These are phyloP conservation scores for Buddleja alternifolia DNA, from an alignment of 257 asterid genomes.

Conservation along the genomic window DNA sequence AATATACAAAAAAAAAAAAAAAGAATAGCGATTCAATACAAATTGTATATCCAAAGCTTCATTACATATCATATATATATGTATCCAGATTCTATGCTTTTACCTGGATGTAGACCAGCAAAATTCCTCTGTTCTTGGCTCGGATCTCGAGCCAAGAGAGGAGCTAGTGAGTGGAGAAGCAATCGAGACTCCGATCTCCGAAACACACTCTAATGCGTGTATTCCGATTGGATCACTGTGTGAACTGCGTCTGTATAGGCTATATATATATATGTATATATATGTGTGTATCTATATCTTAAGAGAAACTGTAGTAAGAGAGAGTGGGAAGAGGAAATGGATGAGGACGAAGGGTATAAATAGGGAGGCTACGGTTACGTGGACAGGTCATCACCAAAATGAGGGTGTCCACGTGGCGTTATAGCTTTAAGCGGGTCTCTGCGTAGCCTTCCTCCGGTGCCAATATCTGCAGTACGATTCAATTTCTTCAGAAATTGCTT, in stretches of 20 bases:
- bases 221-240: constrained; percentile 33
- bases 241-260: constrained; percentile 10
- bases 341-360: constrained; percentile 50
- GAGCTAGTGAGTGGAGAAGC: constrained; percentile 38
- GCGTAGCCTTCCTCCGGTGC: constrained; percentile 21
- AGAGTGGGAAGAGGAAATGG: constrained; percentile 41
- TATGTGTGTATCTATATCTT: constrained; percentile 16
- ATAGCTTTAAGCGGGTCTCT: constrained; percentile 33
- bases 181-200: constrained; percentile 47
- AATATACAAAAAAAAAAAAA: neutral
- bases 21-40: constrained; percentile 13
- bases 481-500: neutral
- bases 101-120: constrained; percentile 43
- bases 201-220: constrained; percentile 38
- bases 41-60: constrained; percentile 2
- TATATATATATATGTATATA: constrained; percentile 24
- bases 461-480: constrained; percentile 22
- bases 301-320: constrained; percentile 31
- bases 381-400: constrained; percentile 55
- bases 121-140: constrained; percentile 69
- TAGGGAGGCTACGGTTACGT: constrained; percentile 63
- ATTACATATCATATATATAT: neutral
- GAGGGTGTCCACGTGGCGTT: constrained; percentile 59
- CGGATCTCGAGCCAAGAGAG: constrained; percentile 99
- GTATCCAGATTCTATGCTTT: neutral